Evolutionary conservation across 1,139 yeast species (phyloP).

Genomic region (Yamadazyma buinensis): DNA sequence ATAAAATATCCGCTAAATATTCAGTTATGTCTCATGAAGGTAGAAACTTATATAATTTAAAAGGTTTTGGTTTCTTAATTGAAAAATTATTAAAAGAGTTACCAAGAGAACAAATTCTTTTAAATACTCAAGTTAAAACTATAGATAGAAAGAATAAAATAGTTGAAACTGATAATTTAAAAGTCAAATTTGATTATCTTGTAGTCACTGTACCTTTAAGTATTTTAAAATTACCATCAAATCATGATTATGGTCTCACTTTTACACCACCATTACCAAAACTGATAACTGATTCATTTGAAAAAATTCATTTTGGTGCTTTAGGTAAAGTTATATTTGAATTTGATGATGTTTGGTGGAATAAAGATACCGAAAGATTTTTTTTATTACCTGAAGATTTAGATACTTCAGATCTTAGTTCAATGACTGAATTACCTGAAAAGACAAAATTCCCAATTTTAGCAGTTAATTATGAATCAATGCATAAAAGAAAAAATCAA

Average conservation of each 20-base stretch:
- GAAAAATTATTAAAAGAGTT: slow-evolving; percentile 39
- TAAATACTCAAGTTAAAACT: slow-evolving; percentile 42
- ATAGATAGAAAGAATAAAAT: slow-evolving; percentile 28
- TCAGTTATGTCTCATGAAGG: slow-evolving; percentile 69
- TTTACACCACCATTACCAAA: slow-evolving; percentile 62
- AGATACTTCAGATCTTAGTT: slow-evolving; percentile 14
- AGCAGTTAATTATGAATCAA: slow-evolving; percentile 29
- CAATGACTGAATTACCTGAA: slow-evolving; percentile 16
- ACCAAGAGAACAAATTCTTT: slow-evolving; percentile 36
- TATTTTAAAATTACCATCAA: slow-evolving; percentile 42
- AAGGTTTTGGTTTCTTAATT: slow-evolving; percentile 54
- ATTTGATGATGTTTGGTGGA: slow-evolving; percentile 70
- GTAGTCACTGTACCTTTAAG: slow-evolving; percentile 79
- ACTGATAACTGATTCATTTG: slow-evolving; percentile 40
- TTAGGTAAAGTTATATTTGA: slow-evolving; percentile 77
- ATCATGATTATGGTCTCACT: slow-evolving; percentile 40
- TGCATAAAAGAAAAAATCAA: slow-evolving; percentile 12
- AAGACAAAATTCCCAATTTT: slow-evolving; percentile 11
- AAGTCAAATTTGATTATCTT: slow-evolving; percentile 43
- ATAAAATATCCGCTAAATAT: slow-evolving; percentile 61
- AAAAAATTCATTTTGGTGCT: slow-evolving; percentile 59
- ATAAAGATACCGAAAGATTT: slow-evolving; percentile 47
- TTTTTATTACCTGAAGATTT: slow-evolving; percentile 35
- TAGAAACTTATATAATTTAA: slow-evolving; percentile 61
- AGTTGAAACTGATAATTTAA: slow-evolving; percentile 20